Percentiles rank a stretch among this genome's conserved stretches.
phyloP scores from a whole-genome alignment of 1,284 basidiomycete species.

The Apiotrichum porosum region DNA sequence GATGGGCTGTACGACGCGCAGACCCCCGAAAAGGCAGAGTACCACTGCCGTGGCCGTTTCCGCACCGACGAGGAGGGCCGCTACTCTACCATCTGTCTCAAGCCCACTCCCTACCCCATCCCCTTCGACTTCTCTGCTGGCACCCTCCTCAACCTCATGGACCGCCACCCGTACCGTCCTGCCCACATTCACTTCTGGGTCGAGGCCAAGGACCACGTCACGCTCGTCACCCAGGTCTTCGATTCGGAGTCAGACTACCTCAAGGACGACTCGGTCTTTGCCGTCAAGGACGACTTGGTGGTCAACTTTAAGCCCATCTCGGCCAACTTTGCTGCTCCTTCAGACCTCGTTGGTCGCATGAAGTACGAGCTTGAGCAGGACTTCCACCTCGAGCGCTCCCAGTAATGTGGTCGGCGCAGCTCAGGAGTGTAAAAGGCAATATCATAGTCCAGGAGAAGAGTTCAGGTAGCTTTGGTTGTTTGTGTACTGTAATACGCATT shows the following conservation, averaged over 20 bases:
- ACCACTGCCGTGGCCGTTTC: slow-evolving; percentile 41
- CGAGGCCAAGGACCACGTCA: slow-evolving; percentile 29
- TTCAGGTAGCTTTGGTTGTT: no score
- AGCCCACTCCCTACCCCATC: slow-evolving; percentile 47
- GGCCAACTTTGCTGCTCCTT: slow-evolving; percentile 5
- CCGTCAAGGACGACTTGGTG: slow-evolving; percentile 39
- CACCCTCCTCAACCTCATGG: slow-evolving; percentile 40
- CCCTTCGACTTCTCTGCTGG: slow-evolving; percentile 46
- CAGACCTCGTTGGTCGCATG: slow-evolving; percentile 14
- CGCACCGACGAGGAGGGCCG: slow-evolving; percentile 39
- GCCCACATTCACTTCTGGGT: slow-evolving; percentile 47
- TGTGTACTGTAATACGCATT: no score
- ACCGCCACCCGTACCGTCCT: slow-evolving; percentile 44
- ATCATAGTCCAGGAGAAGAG: no score
- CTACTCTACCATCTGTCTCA: slow-evolving; percentile 38
- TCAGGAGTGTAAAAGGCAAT: no score
- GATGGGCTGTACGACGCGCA: slow-evolving; percentile 49
- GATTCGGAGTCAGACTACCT: slow-evolving; percentile 44
- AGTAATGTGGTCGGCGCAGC: no score
- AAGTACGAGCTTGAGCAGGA: slow-evolving; percentile 25
- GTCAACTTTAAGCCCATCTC: slow-evolving; percentile 25
- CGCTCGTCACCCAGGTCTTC: slow-evolving; percentile 43
- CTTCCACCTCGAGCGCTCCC: slow-evolving; percentile 21
- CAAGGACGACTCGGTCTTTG: slow-evolving; percentile 47
- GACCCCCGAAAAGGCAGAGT: slow-evolving; percentile 43